Evolutionary conservation across 306 rosid species (phyloP).

Genomic region (Nissolia schottii): DNA sequence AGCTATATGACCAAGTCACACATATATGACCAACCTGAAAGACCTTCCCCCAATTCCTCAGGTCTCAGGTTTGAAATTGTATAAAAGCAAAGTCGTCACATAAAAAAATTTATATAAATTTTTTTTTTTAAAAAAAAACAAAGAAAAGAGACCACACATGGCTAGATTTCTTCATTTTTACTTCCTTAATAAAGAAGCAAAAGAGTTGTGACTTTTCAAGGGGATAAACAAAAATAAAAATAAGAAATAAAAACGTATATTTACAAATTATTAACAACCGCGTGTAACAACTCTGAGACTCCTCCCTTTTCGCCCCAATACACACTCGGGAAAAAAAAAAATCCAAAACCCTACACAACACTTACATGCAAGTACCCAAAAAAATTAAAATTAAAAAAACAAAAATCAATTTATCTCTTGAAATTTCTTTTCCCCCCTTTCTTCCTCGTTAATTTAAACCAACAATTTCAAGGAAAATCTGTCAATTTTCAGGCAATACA

Average conservation of each 20-base stretch:
- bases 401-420: not conserved
- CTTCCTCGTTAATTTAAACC: not conserved
- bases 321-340: not conserved
- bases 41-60: not conserved
- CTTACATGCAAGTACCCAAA: not conserved
- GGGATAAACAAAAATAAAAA: not conserved
- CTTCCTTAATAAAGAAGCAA: not conserved
- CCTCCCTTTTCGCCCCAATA: not conserved
- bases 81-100: not conserved
- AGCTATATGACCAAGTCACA: too few species aligned
- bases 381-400: not conserved
- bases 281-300: not conserved
- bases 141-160: not conserved
- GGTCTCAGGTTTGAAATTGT: not conserved
- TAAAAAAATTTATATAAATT: not conserved
- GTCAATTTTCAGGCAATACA: not conserved
- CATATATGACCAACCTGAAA: conserved; percentile 2
- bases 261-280: not conserved
- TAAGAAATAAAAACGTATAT: not conserved
- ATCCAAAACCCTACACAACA: not conserved
- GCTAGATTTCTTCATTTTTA: not conserved
- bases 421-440: too few species aligned
- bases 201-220: not conserved
- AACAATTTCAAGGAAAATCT: not conserved
- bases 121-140: not conserved